Conservation (phyloP, 768 basidiomycete species). For the Mycena leptocephala region DNA sequence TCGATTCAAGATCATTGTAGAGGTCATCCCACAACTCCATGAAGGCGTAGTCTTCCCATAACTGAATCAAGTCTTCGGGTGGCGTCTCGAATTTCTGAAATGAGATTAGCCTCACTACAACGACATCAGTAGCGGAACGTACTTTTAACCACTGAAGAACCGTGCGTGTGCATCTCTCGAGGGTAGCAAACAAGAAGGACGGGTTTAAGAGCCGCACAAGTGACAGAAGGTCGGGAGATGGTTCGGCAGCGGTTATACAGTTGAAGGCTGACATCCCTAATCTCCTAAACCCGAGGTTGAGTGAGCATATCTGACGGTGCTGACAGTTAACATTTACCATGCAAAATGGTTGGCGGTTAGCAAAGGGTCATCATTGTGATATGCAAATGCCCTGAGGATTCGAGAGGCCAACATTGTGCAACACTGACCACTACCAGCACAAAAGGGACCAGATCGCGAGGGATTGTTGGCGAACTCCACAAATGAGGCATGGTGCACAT, state of each 20-base stretch:
- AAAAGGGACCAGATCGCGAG: neutral
- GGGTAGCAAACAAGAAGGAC: neutral
- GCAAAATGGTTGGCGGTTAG: neutral
- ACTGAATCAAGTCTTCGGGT: neutral
- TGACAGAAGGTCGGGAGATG: neutral
- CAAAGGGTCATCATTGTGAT: neutral
- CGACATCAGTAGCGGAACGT: neutral
- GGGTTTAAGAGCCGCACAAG: neutral
- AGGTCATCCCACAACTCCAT: neutral
- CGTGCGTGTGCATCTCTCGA: neutral
- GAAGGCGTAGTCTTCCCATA: conserved; percentile 8
- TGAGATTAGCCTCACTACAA: neutral
- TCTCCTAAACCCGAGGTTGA: neutral
- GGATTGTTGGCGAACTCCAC: neutral
- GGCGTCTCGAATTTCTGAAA: neutral
- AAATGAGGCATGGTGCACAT: neutral
- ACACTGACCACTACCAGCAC: neutral
- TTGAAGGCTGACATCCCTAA: neutral
- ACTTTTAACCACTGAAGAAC: neutral
- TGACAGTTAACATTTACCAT: neutral
- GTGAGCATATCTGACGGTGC: neutral
- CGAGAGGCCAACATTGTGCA: neutral
- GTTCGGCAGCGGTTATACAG: neutral
- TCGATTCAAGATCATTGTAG: neutral
- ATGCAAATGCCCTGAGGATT: neutral